Conservation (phyloP, 1,284 basidiomycete genomes). For the Tausonia pullulans region DNA sequence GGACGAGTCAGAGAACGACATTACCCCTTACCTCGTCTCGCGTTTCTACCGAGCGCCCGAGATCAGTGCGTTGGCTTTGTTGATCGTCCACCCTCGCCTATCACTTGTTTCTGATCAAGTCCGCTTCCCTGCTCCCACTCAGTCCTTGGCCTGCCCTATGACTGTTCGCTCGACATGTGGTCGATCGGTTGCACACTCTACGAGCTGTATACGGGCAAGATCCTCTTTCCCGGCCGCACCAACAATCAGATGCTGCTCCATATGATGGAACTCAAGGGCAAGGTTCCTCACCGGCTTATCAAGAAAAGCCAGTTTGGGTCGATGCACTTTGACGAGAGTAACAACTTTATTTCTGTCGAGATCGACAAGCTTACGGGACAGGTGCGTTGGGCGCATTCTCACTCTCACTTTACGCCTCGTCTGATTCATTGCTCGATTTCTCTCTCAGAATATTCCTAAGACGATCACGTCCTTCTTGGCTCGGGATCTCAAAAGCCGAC, state of each 20-base stretch:
- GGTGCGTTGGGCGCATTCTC: conserved; percentile 43
- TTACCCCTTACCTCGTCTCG: conserved; percentile 95
- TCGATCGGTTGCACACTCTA: conserved; percentile 95
- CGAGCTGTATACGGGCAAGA: conserved; percentile 97
- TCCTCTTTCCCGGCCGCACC: conserved; percentile 87
- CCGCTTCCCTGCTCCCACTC: conserved; percentile 14
- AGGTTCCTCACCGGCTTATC: conserved; percentile 86
- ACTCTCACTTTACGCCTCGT: neutral
- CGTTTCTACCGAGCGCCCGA: conserved; percentile 98
- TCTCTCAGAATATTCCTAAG: conserved; percentile 34
- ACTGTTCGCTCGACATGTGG: conserved; percentile 90
- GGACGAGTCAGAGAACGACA: conserved; percentile 86
- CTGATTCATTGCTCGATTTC: conserved; percentile 21
- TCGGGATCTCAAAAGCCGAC: conserved; percentile 64
- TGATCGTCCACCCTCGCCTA: neutral
- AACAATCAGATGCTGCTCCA: conserved; percentile 97
- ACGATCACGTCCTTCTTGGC: conserved; percentile 42
- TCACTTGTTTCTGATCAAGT: neutral
- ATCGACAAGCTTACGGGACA: conserved; percentile 68
- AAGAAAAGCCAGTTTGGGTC: conserved; percentile 87
- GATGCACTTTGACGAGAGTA: conserved; percentile 84
- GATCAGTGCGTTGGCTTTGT: conserved; percentile 59
- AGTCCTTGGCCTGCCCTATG: conserved; percentile 93
- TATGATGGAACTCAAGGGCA: conserved; percentile 94
- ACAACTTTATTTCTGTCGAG: conserved; percentile 52